These are phyloP conservation scores for Xylariaceae sp. DNA, from an alignment of 2,329 filamentous ascomycete genomes.

Conservation along the genomic window DNA sequence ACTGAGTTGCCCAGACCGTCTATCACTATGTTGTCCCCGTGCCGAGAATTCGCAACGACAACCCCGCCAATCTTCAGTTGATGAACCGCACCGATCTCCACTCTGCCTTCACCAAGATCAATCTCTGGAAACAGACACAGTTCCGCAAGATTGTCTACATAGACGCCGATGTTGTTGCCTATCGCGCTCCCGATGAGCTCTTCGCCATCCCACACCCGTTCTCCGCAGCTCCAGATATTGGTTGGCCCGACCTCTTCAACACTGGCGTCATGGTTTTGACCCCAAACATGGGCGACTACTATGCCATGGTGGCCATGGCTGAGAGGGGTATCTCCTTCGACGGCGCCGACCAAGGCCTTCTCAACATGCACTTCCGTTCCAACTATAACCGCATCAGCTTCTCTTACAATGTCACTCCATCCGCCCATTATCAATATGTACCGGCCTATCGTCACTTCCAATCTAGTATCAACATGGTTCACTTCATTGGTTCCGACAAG, in stretches of 20 bases:
- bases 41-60: slow-evolving; percentile 69
- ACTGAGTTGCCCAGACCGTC: slow-evolving; percentile 53
- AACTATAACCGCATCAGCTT: slow-evolving; percentile 87
- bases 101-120: slow-evolving; percentile 94
- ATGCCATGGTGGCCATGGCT: slow-evolving; percentile 78
- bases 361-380: slow-evolving; percentile 90
- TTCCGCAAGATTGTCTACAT: slow-evolving; percentile 93
- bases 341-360: slow-evolving; percentile 88
- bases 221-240: slow-evolving; percentile 83
- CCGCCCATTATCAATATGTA: slow-evolving; percentile 94
- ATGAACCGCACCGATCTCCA: slow-evolving; percentile 90
- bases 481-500: slow-evolving; percentile 91
- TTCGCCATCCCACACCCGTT: slow-evolving; percentile 62
- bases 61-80: slow-evolving; percentile 77
- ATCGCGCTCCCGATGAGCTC: slow-evolving; percentile 88
- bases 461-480: slow-evolving; percentile 81
- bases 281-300: slow-evolving; percentile 83
- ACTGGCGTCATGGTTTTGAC: slow-evolving; percentile 92
- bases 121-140: slow-evolving; percentile 85
- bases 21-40: slow-evolving; percentile 90
- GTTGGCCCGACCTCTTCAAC: slow-evolving; percentile 98
- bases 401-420: slow-evolving; percentile 95
- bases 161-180: slow-evolving; percentile 88
- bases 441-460: slow-evolving; percentile 93
- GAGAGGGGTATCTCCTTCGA: slow-evolving; percentile 89